Evolutionary conservation across 805 yeast genomes (phyloP).

Genomic region (Yarrowia yakushimensis): DNA sequence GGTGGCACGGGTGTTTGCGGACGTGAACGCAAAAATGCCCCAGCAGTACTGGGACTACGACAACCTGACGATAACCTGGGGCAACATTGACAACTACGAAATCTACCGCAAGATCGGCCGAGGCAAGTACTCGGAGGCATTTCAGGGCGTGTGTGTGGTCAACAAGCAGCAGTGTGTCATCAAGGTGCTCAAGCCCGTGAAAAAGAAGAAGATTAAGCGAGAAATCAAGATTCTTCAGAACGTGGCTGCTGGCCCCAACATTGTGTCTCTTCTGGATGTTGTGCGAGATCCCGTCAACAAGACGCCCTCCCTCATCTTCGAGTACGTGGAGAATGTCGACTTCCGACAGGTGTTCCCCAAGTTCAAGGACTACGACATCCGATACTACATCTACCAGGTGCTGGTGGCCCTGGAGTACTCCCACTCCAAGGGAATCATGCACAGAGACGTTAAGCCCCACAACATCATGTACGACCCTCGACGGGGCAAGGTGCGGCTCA

Average conservation of each 20-base stretch:
- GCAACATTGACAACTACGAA: conserved; percentile 80
- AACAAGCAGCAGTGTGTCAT: conserved; percentile 70
- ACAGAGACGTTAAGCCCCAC: conserved; percentile 91
- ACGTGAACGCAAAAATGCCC: conserved; percentile 72
- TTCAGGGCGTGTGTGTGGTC: conserved; percentile 66
- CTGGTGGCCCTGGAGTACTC: conserved; percentile 80
- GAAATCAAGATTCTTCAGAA: conserved; percentile 86
- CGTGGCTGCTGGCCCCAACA: conserved; percentile 77
- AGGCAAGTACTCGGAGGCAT: conserved; percentile 92
- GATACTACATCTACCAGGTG: conserved; percentile 78
- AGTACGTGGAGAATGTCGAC: conserved; percentile 78
- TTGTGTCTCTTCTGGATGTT: conserved; percentile 72
- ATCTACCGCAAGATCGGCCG: conserved; percentile 80
- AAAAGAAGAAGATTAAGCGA: conserved; percentile 85
- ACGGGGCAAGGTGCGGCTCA: conserved; percentile 57
- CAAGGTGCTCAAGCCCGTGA: conserved; percentile 90
- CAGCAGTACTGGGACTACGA: conserved; percentile 80
- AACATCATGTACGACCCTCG: conserved; percentile 88
- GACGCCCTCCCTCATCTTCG: conserved; percentile 86
- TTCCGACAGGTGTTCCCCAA: conserved; percentile 83
- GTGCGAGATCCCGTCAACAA: conserved; percentile 74
- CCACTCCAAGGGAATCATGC: conserved; percentile 94
- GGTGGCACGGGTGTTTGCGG: conserved; percentile 73
- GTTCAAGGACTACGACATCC: conserved; percentile 68
- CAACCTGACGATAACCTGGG: conserved; percentile 61